These are phyloP conservation scores for Dactylorhiza incarnata DNA, from an alignment of 106 monocot species.

Conservation along the genomic window DNA sequence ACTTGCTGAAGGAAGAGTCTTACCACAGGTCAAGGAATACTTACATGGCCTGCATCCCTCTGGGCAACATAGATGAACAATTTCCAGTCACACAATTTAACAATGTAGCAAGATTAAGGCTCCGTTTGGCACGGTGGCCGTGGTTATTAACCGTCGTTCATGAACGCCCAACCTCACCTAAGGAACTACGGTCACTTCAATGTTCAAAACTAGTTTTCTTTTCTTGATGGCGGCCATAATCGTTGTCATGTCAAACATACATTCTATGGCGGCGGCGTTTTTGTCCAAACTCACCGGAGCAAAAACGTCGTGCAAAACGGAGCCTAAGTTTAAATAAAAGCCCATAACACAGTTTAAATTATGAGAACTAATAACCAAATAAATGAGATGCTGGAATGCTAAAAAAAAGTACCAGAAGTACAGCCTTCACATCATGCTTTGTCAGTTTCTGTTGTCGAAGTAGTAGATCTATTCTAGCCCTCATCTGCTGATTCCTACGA, in stretches of 20 bases:
- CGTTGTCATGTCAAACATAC: too few relatives aligned
- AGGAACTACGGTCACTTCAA: too few relatives aligned
- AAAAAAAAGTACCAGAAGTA: constrained; percentile 64
- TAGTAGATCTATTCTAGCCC: constrained; percentile 74
- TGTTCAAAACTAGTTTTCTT: too few relatives aligned
- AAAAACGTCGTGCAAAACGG: neutral
- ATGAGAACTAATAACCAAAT: neutral
- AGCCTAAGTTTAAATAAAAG: neutral
- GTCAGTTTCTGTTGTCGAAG: constrained; percentile 83
- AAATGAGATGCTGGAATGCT: neutral
- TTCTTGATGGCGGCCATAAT: too few relatives aligned
- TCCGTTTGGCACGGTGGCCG: too few relatives aligned
- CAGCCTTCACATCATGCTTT: constrained; percentile 69
- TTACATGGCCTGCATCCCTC: neutral
- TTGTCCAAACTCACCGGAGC: too few relatives aligned
- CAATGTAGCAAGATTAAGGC: too few relatives aligned
- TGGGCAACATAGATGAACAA: neutral
- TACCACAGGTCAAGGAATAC: neutral
- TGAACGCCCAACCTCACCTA: too few relatives aligned
- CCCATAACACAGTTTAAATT: neutral
- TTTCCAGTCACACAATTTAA: too few relatives aligned
- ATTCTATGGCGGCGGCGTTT: too few relatives aligned
- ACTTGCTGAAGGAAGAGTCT: neutral
- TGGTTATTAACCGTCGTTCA: too few relatives aligned
- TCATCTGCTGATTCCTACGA: constrained; percentile 67